These are phyloP conservation scores for Forsythia viridissima DNA, from an alignment of 257 asterid species.

Conservation along the genomic window DNA sequence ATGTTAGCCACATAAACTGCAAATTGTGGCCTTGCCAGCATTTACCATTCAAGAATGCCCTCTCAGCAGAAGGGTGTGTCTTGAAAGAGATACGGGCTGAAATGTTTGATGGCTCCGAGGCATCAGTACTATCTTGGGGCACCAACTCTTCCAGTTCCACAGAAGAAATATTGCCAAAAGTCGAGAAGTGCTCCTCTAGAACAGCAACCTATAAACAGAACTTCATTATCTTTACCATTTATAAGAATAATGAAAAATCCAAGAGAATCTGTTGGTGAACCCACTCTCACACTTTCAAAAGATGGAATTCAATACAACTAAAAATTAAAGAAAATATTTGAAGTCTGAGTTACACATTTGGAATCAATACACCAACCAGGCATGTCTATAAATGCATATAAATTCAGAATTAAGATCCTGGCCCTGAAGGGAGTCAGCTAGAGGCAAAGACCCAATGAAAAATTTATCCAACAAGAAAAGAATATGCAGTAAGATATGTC, in stretches of 20 bases:
- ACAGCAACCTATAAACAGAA: slow-evolving; percentile 54
- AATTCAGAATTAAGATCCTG: too few relatives aligned
- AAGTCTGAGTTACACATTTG: too few relatives aligned
- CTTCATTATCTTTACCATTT: neutral
- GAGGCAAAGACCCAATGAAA: too few relatives aligned
- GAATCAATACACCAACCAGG: too few relatives aligned
- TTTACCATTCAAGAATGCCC: slow-evolving; percentile 79
- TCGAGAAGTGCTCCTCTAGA: slow-evolving; percentile 78
- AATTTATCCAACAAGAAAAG: neutral
- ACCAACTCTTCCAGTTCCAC: slow-evolving; percentile 68
- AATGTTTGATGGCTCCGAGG: slow-evolving; percentile 38
- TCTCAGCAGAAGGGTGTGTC: slow-evolving; percentile 78
- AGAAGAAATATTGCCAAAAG: slow-evolving; percentile 65
- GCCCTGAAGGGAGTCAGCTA: too few relatives aligned
- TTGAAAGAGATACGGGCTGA: slow-evolving; percentile 72
- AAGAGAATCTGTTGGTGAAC: too few relatives aligned
- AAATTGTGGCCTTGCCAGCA: slow-evolving; percentile 79
- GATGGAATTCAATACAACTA: too few relatives aligned
- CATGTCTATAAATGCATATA: too few relatives aligned
- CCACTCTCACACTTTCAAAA: too few relatives aligned
- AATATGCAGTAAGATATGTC: too few relatives aligned
- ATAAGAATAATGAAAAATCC: neutral
- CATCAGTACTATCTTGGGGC: slow-evolving; percentile 38
- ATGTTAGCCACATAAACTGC: slow-evolving; percentile 62
- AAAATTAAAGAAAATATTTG: too few relatives aligned